Percentiles rank a stretch among this genome's conserved stretches.
Evolutionary conservation across 495 filamentous ascomycete genomes (phyloP).

Genomic region (Neurospora sp.): DNA sequence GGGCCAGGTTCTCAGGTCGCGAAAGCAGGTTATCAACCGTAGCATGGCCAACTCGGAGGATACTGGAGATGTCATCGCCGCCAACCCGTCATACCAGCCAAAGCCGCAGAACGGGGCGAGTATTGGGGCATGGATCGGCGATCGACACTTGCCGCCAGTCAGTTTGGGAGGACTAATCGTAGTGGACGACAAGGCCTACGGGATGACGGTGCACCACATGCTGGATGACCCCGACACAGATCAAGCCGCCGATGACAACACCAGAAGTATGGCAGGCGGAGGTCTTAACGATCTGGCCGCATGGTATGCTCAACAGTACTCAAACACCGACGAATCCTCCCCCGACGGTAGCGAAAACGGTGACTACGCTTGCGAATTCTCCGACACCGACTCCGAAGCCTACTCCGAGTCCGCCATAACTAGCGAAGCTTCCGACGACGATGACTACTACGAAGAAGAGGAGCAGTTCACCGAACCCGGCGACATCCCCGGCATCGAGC

Average conservation of each 20-base stretch:
- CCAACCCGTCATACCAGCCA: constrained; percentile 59
- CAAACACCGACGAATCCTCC: constrained; percentile 20
- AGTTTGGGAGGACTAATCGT: constrained; percentile 81
- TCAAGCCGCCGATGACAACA: constrained; percentile 18
- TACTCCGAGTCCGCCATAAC: constrained; percentile 36
- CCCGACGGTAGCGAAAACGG: constrained; percentile 27
- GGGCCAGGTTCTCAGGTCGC: constrained; percentile 59
- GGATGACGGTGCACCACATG: constrained; percentile 95
- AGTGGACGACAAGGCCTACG: constrained; percentile 72
- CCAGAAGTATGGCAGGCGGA: constrained; percentile 17
- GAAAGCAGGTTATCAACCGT: constrained; percentile 30
- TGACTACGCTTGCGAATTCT: constrained; percentile 38
- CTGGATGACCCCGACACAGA: constrained; percentile 69
- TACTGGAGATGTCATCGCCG: constrained; percentile 26
- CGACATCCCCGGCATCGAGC: constrained; percentile 72
- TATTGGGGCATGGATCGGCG: constrained; percentile 80
- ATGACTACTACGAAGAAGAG: constrained; percentile 31
- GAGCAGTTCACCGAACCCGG: constrained; percentile 50
- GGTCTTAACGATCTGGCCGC: constrained; percentile 15
- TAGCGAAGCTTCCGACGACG: constrained; percentile 29
- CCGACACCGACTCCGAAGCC: constrained; percentile 45
- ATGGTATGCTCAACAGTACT: constrained; percentile 24
- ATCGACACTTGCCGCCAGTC: constrained; percentile 76
- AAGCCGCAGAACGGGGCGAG: constrained; percentile 77
- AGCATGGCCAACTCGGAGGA: constrained; percentile 25